A percentile compares a stretch with the other conserved stretches of the same genome.
Conservation (phyloP, 495 filamentous ascomycete genomes). For the Podospora pseudoanserina region DNA sequence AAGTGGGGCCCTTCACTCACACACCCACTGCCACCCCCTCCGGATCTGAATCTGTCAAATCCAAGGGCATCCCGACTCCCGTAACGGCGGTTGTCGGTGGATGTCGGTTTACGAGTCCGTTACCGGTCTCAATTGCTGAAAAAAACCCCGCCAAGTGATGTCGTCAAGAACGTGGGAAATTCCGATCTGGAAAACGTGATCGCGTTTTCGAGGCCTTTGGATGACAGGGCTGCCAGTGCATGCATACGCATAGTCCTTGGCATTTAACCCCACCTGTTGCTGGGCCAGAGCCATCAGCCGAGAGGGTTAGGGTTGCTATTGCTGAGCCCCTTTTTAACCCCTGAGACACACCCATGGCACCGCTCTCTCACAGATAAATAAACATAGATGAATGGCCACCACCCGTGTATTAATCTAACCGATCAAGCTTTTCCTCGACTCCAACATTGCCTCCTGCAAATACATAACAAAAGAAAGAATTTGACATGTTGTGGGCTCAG, state of each 20-base stretch:
- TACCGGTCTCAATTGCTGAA: neutral
- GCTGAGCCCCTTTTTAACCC: neutral
- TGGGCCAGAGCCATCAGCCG: neutral
- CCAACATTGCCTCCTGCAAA: neutral
- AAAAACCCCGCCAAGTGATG: neutral
- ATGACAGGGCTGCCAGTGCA: neutral
- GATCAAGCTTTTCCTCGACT: neutral
- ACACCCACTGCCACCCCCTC: neutral
- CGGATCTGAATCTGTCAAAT: neutral
- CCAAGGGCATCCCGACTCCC: neutral
- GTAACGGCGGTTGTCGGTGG: neutral
- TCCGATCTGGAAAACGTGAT: neutral
- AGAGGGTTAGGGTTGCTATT: neutral
- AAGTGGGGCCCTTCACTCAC: neutral
- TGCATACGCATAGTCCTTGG: neutral
- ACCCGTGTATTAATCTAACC: neutral
- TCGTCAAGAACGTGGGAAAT: constrained; percentile 5
- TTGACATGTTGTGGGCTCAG: neutral
- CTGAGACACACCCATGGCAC: neutral
- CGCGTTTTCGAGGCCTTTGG: no score
- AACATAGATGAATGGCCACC: neutral
- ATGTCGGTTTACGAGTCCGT: neutral
- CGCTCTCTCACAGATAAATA: neutral
- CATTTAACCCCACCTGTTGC: neutral
- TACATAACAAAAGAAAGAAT: neutral